Conservation (phyloP, 202 grass and related monocot genomes). For the Elaeis oleifera region DNA sequence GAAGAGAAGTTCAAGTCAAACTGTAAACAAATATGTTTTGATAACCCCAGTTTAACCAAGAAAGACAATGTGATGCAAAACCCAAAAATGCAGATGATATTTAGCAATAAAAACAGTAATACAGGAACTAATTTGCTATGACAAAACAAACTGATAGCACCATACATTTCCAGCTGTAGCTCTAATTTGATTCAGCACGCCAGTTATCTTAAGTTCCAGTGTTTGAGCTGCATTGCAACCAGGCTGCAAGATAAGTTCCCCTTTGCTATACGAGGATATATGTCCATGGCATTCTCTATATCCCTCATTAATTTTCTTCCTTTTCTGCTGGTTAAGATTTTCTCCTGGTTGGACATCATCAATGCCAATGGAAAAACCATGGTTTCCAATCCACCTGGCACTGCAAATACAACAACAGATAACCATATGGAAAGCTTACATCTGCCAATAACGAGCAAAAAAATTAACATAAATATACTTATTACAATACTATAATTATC, state of each 20-base stretch:
- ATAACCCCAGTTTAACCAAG: no score
- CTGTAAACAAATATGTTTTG: no score
- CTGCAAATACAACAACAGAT: conserved; percentile 28
- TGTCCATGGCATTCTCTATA: conserved; percentile 67
- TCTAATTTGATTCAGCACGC: conserved; percentile 72
- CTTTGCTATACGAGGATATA: conserved; percentile 66
- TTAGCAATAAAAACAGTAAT: no score
- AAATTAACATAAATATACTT: no score
- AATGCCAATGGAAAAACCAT: conserved; percentile 96
- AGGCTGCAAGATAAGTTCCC: conserved; percentile 43
- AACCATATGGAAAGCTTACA: no score
- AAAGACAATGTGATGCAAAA: no score
- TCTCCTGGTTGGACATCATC: conserved; percentile 88
- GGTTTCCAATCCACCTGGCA: conserved; percentile 97
- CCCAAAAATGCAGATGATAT: no score
- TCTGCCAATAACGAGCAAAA: no score
- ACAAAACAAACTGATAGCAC: conserved; percentile 3
- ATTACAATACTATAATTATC: no score
- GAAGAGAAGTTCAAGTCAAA: no score
- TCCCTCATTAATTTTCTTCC: conserved; percentile 52
- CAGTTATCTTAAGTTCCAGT: conserved; percentile 61
- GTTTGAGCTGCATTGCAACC: conserved; percentile 69
- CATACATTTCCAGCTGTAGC: conserved; percentile 61
- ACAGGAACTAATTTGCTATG: not conserved
- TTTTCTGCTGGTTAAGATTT: conserved; percentile 55